Evolutionary conservation across 805 yeast species (phyloP), one percentile per base, ranked within the genome.

Genomic region (Clavispora vitiphila): DNA sequence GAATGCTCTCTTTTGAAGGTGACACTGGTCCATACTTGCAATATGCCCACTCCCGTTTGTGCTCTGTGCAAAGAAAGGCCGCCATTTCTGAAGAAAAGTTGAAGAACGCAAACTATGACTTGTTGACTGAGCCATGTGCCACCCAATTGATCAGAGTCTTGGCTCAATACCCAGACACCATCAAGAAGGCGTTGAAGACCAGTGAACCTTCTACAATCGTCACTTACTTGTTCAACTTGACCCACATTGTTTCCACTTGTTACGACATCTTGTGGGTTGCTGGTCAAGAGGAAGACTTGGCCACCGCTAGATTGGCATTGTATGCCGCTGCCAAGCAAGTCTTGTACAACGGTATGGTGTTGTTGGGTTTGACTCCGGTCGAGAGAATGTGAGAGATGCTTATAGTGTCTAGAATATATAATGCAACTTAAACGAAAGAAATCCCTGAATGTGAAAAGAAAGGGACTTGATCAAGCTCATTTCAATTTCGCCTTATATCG

Each of bases 1-100:
- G 99, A 73, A 93, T 93, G 97, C 77, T 86, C 35, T 88, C 98
- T 3, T 90, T 93, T 53, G 99, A 93, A 74, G 99, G 99, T 68
- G 99, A 93, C 68, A 93, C 99, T 43, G 99, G 99, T 62, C 98
- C 99, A 46, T 93, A 93, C 70, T 77, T 93, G 63, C 99, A 93
- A 69, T 93, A 93, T 61, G 98, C 99, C 34, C 99, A 93, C 69
- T 89, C 98, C 16, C 86, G 99, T 68, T 80, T 93, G 61, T 80
- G 95, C 69, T 89, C 97, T 6, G 89, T 93, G 55, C 90, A 87
- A 69, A 84, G 98, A 72, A 87, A 86, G 55, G 79, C 95, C 16
- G 69, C 66, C 22, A 58, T 62, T 51, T 43, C 64, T 46, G 62
- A 66, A 16, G 71, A 67, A 21, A 65, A 72, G 40, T 64, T 73